These are phyloP conservation scores for Mortierella sp. DNA, from an alignment of 371 early-diverging fungal genomes.

Conservation along the genomic window DNA sequence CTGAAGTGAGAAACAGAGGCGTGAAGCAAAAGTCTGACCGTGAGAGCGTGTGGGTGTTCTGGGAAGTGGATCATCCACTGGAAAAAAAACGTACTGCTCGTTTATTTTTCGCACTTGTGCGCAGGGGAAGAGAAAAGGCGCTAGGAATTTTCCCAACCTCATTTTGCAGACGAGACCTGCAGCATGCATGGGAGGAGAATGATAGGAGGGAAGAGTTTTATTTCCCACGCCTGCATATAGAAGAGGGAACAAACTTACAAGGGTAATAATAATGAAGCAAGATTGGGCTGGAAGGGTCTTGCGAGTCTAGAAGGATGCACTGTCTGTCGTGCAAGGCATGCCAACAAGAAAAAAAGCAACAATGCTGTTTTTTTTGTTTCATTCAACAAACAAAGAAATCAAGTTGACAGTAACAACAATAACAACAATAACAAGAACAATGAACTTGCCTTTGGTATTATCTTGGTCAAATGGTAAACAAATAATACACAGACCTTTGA, in stretches of 20 bases:
- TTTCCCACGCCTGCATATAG: conserved; percentile 14
- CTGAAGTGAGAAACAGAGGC: conserved; percentile 24
- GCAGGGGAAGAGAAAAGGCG: background rate
- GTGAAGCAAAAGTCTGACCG: background rate
- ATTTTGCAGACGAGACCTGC: conserved; percentile 9
- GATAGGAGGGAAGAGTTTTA: background rate
- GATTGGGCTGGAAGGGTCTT: background rate
- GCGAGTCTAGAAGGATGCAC: conserved; percentile 8
- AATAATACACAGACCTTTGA: background rate
- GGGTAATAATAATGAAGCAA: conserved; percentile 18
- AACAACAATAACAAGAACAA: background rate
- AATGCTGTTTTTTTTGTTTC: conserved; percentile 10
- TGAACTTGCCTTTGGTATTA: background rate
- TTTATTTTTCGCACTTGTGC: background rate
- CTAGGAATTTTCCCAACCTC: conserved; percentile 7
- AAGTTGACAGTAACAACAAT: background rate
- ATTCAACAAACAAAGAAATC: background rate
- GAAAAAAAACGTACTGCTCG: background rate
- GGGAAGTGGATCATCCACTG: background rate
- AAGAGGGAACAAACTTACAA: no score
- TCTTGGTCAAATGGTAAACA: background rate
- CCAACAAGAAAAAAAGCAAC: background rate
- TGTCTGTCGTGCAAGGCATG: conserved; percentile 1
- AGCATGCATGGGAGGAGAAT: conserved; percentile 12
- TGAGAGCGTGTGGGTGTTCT: background rate